Percentiles rank a stretch among this genome's conserved stretches.
Conservation (phyloP, 2,329 filamentous ascomycete genomes). For the Aspergillus alliaceus region DNA sequence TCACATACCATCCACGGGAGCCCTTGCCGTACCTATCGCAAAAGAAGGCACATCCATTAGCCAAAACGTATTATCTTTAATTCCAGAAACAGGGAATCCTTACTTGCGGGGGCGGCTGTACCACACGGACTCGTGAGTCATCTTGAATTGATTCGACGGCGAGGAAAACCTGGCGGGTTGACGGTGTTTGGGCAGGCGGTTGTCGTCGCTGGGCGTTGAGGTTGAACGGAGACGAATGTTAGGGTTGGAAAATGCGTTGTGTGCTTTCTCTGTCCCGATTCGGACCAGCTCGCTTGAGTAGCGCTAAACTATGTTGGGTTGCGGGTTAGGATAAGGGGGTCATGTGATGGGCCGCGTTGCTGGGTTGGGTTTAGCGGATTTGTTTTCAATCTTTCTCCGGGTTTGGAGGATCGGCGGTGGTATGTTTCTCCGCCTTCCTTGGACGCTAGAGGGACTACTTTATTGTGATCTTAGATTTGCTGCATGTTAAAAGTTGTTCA, state of each 20-base stretch:
- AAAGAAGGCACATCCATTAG: constrained; percentile 18
- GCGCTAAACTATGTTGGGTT: constrained; percentile 25
- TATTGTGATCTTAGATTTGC: too few relatives aligned
- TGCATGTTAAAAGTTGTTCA: too few relatives aligned
- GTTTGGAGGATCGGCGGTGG: constrained; percentile 2
- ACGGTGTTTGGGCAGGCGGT: constrained; percentile 36
- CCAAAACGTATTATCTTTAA: constrained; percentile 10
- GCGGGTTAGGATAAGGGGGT: not conserved
- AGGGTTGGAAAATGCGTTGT: constrained; percentile 37
- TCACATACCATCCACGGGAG: constrained; percentile 82
- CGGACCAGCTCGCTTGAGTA: constrained; percentile 33
- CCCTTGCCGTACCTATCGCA: constrained; percentile 72
- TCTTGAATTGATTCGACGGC: constrained; percentile 54
- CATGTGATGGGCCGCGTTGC: constrained; percentile 9
- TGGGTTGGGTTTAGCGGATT: not conserved
- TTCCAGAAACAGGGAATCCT: constrained; percentile 15
- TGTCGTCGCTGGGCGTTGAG: constrained; percentile 38
- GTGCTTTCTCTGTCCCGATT: constrained; percentile 26
- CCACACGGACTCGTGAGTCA: constrained; percentile 97
- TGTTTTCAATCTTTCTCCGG: not conserved
- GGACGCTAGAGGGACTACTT: not conserved
- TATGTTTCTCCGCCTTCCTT: constrained; percentile 9
- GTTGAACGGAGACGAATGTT: constrained; percentile 25
- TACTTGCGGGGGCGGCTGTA: constrained; percentile 96
- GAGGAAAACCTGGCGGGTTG: constrained; percentile 28